Evolutionary conservation across 129 eudicot genomes (phyloP).

Genomic region (Apium graveolens): DNA sequence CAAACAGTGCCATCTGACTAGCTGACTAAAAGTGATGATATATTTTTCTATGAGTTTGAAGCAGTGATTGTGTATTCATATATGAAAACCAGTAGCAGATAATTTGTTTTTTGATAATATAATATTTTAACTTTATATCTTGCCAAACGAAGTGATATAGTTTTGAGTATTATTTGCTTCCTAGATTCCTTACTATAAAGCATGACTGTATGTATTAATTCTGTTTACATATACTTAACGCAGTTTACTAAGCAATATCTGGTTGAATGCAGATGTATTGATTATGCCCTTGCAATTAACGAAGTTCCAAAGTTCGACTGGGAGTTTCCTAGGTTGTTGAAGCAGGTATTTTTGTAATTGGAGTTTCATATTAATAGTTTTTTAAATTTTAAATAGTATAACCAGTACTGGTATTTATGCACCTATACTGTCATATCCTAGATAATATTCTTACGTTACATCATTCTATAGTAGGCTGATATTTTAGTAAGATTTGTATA

Average conservation of each 20-base stretch:
- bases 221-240: neutral
- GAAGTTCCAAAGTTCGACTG: slow-evolving; percentile 44
- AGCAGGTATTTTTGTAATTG: slow-evolving; percentile 32
- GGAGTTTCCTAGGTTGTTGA: slow-evolving; percentile 48
- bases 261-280: slow-evolving; percentile 55
- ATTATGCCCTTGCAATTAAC: slow-evolving; percentile 53
- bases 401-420: neutral
- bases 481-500: neutral
- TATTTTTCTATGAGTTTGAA: neutral
- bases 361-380: neutral
- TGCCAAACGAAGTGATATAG: neutral
- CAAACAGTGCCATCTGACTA: neutral
- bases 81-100: neutral
- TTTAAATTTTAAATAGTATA: neutral
- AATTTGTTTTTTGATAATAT: neutral
- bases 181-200: neutral
- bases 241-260: slow-evolving; percentile 18
- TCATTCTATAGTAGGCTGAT: neutral
- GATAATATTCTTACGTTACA: neutral
- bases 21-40: neutral
- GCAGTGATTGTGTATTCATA: neutral
- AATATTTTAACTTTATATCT: neutral
- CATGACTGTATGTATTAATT: neutral
- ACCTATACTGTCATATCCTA: neutral
- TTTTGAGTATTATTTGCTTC: neutral